Evolutionary conservation across 2,329 filamentous ascomycete genomes (phyloP), one percentile per base, ranked within the genome.

Genomic region (Pyrenophora graminea): DNA sequence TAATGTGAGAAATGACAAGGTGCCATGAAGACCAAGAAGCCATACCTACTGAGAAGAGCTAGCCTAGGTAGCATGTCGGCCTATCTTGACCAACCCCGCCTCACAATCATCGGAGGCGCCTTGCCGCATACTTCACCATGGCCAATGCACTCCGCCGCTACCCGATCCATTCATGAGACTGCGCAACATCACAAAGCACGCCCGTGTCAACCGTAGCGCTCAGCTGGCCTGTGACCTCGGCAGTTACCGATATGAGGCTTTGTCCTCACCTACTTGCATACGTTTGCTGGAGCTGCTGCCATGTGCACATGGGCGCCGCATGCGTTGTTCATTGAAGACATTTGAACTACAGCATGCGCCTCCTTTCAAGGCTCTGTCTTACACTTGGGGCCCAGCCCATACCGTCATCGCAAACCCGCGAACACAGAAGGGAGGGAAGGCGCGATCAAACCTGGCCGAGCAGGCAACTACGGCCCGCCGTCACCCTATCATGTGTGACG

Each of bases 241-340:
- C 39, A 45, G 40, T 21, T 66, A 66, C 42, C 43, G 50, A 41
- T 66, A 65, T 43, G 42, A 52, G 9, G 53, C 56, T 18, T 68
- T 68, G 25, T 61, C 63, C 6, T 56, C 58, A 3, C 36, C 55
- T n/a, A 59, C 52, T 6, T 60, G 43, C 32, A 63, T 69, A 27
- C 61, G 61, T 6, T 51, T 67, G 5, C 49, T 66, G 12, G 59
- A 63, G 39, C 18, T 69, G 27, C 21, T 53, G 8, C 59, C 61
- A 21, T 56, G 47, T 65, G 62, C 39, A 63, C 63, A 5, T 65
- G 65, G 64, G 57, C 61, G 3, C 39, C 53, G 19, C 19, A 3
- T 21, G 19, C 19, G 19, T 21, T 21, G 19, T 21, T 3, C 19
- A 21, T 21, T 21, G 19, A 21, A 21, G 19, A 21, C 19, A 5